A percentile compares a stretch with the other conserved stretches of the same genome.
Evolutionary conservation across 2,329 filamentous ascomycete genomes (phyloP).

Genomic region (Penicillium hesseltinei): DNA sequence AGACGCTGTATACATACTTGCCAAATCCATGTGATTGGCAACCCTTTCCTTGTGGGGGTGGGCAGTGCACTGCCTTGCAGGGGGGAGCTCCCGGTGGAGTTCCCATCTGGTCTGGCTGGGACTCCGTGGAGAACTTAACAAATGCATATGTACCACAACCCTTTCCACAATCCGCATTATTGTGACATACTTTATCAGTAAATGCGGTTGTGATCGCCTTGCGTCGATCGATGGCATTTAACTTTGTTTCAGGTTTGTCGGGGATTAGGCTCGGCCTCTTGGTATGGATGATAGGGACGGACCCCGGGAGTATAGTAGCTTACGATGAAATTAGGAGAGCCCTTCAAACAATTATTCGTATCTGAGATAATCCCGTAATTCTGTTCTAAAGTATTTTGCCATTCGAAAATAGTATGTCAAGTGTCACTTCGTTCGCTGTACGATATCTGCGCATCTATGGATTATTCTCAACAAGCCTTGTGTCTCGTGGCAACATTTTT

Average conservation of each 20-base stretch:
- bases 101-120: constrained; percentile 4
- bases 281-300: not conserved
- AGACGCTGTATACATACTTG: not conserved
- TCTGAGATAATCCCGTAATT: not conserved
- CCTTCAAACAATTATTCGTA: not conserved
- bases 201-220: constrained; percentile 1
- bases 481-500: not conserved
- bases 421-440: not conserved
- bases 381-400: not conserved
- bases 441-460: not conserved
- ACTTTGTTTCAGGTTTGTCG: constrained; percentile 10
- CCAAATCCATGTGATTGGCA: constrained; percentile 7
- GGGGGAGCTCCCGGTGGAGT: constrained; percentile 22
- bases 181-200: constrained; percentile 2
- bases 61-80: constrained; percentile 28
- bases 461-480: not conserved
- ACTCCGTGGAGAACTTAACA: not conserved
- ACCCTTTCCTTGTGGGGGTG: constrained; percentile 19
- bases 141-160: not conserved
- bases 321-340: not conserved
- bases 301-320: not conserved
- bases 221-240: constrained; percentile 1
- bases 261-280: not conserved
- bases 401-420: not conserved
- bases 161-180: not conserved